A percentile compares a stretch with the other conserved stretches of the same genome.
phyloP scores from a whole-genome alignment of 768 basidiomycete genomes.

The Phylloporus arenicola region DNA sequence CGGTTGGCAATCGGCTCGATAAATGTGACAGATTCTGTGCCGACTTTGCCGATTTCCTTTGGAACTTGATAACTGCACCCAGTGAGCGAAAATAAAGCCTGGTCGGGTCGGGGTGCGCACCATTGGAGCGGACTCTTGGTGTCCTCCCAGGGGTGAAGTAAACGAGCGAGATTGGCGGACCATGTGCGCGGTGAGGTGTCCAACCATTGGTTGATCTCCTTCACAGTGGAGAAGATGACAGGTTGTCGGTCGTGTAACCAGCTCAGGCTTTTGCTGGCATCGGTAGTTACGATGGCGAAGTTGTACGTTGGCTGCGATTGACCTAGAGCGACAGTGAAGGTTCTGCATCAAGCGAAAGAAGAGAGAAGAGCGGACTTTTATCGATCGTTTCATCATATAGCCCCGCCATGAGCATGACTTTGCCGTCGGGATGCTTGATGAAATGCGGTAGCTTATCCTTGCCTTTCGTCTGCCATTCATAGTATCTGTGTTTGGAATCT shows the following conservation, averaged over 20 bases:
- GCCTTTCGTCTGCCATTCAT: conserved; percentile 89
- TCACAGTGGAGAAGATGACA: conserved; percentile 63
- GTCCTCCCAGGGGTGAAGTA: conserved; percentile 60
- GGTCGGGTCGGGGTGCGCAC: conserved; percentile 35
- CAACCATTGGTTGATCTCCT: conserved; percentile 70
- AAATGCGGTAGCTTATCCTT: conserved; percentile 80
- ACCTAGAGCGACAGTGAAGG: conserved; percentile 31
- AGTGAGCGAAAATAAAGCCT: neutral
- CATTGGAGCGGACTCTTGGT: conserved; percentile 53
- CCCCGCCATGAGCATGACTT: conserved; percentile 81
- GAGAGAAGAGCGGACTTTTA: conserved; percentile 41
- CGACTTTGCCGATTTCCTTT: conserved; percentile 87
- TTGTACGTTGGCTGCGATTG: conserved; percentile 60
- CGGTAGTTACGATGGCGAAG: conserved; percentile 87
- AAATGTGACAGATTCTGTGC: conserved; percentile 74
- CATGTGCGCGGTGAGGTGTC: conserved; percentile 66
- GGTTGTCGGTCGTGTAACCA: conserved; percentile 94
- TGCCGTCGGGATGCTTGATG: conserved; percentile 57
- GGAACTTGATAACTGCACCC: conserved; percentile 77
- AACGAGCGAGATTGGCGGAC: conserved; percentile 51
- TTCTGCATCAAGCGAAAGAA: neutral
- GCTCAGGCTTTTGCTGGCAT: conserved; percentile 57
- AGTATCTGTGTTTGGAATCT: conserved; percentile 52
- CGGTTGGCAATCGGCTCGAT: conserved; percentile 74
- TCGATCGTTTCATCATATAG: conserved; percentile 73